These are phyloP conservation scores for Hanseniaspora lindneri DNA, from an alignment of 805 yeast species.

Conservation along the genomic window DNA sequence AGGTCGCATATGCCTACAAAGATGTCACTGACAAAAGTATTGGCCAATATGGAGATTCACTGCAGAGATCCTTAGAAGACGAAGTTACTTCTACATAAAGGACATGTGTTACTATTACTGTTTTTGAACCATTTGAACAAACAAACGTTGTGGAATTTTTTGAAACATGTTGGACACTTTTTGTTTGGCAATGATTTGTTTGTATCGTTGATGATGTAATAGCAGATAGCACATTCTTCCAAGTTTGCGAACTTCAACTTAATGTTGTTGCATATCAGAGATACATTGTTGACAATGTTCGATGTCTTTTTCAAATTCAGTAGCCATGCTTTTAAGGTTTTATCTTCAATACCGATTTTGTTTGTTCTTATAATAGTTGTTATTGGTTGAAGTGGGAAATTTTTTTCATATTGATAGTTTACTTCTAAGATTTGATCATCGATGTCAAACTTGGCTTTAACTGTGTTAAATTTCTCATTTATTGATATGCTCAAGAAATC, in stretches of 20 bases:
- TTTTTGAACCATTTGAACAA: slow-evolving; percentile 95
- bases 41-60: slow-evolving; percentile 64
- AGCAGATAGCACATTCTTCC: slow-evolving; percentile 95
- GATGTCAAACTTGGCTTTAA: slow-evolving; percentile 58
- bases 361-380: slow-evolving; percentile 36
- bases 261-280: slow-evolving; percentile 41
- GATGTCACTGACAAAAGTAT: slow-evolving; percentile 35
- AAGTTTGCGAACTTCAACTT: slow-evolving; percentile 81
- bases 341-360: slow-evolving; percentile 18
- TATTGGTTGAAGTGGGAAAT: slow-evolving; percentile 69
- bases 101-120: slow-evolving; percentile 85
- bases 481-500: slow-evolving; percentile 42
- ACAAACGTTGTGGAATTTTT: slow-evolving; percentile 92
- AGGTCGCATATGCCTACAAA: slow-evolving; percentile 61
- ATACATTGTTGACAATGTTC: slow-evolving; percentile 19
- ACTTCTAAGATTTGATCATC: slow-evolving; percentile 84
- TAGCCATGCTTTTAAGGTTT: slow-evolving; percentile 8
- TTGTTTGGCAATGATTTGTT: slow-evolving; percentile 86
- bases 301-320: slow-evolving; percentile 32
- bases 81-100: slow-evolving; percentile 72
- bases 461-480: slow-evolving; percentile 50
- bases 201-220: slow-evolving; percentile 72
- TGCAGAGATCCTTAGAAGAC: slow-evolving; percentile 59
- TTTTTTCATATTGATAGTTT: slow-evolving; percentile 56
- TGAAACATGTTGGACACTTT: slow-evolving; percentile 77